Evolutionary conservation across 345 rosid species (phyloP).

Genomic region (Eucalyptus polybractea): DNA sequence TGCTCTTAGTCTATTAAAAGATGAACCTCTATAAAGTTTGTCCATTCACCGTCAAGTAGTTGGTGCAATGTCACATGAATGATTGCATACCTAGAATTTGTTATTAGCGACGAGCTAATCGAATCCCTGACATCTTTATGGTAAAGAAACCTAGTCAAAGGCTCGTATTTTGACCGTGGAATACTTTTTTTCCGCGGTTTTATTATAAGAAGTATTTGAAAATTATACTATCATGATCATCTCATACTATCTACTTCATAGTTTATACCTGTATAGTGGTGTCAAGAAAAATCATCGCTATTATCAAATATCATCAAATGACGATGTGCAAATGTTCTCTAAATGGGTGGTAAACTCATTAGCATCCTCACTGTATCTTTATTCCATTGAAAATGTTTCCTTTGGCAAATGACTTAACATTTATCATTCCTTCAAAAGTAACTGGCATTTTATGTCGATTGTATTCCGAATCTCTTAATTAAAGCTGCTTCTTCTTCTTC

Average conservation of each 20-base stretch:
- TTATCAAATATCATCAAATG: background rate
- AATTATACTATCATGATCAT: background rate
- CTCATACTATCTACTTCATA: background rate
- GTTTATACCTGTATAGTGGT: background rate
- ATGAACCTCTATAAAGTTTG: background rate
- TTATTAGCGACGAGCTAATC: background rate
- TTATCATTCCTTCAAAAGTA: rapidly evolving
- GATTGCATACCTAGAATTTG: background rate
- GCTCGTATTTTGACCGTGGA: background rate
- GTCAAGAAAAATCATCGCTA: background rate
- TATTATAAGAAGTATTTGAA: background rate
- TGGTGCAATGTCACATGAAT: background rate
- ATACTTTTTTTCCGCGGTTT: background rate
- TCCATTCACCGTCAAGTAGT: background rate
- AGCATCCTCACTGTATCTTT: background rate
- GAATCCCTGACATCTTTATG: background rate
- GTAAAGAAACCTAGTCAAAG: background rate
- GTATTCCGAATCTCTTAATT: background rate
- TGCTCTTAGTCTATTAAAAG: background rate
- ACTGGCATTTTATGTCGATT: background rate
- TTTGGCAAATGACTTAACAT: background rate
- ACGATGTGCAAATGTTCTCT: background rate
- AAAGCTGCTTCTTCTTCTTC: rapidly evolving
- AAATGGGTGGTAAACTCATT: background rate
- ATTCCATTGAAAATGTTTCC: background rate